Conservation (phyloP, 192 early-diverging fungal genomes). For the Linnemannia exigua region DNA sequence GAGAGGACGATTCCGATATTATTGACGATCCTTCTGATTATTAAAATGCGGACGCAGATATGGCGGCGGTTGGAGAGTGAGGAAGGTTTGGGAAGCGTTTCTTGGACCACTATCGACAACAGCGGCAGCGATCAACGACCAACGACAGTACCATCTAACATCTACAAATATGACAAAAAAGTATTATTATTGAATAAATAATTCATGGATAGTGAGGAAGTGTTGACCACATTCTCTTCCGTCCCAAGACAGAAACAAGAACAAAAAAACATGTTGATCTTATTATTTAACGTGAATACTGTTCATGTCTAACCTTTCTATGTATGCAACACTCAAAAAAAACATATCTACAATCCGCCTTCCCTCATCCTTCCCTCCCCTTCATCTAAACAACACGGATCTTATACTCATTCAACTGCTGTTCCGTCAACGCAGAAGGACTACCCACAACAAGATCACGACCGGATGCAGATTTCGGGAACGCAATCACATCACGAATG, state of each 20-base stretch:
- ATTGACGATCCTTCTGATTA: slow-evolving; percentile 29
- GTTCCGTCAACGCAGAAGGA: slow-evolving; percentile 72
- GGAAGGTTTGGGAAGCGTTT: not conserved
- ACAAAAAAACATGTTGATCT: not conserved
- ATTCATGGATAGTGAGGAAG: not conserved
- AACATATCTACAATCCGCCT: too few species aligned
- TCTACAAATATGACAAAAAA: not conserved
- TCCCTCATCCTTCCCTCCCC: not conserved
- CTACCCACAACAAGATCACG: slow-evolving; percentile 86
- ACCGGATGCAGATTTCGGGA: slow-evolving; percentile 88
- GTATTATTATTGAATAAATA: not conserved
- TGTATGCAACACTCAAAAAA: not conserved
- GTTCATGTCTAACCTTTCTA: not conserved
- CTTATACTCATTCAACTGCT: slow-evolving; percentile 79
- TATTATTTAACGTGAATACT: not conserved
- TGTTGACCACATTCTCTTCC: not conserved
- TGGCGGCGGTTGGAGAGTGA: not conserved
- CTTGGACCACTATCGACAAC: not conserved
- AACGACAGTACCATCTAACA: not conserved
- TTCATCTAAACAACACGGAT: slow-evolving; percentile 50
- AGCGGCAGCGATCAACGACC: not conserved
- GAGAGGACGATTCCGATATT: slow-evolving; percentile 24
- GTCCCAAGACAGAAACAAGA: not conserved
- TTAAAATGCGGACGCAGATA: not conserved
- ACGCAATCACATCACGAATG: slow-evolving; percentile 94